Base-by-base conservation (phyloP, 108 stramenopile species). In the Nitzschia sp. region DNA sequence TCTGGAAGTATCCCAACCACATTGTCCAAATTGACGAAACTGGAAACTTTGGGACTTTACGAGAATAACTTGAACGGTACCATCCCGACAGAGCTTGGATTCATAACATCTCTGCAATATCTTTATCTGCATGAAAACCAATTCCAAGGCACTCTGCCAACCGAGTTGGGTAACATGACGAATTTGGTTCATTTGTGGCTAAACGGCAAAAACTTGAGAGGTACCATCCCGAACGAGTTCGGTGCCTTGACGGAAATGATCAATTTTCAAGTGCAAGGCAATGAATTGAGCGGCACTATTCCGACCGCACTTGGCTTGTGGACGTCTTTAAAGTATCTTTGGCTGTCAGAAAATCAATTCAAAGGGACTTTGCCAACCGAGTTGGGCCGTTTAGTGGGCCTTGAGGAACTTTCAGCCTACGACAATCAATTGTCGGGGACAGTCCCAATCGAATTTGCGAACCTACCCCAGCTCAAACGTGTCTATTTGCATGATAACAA, bases 361-460 rank as follows among this genome's bases (percentile, higher is more conserved):
- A 5, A 19, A 2, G 61, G 61, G 8, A 46, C 61, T 1, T 2
- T 63, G 1, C 38, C 38, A 6, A 63, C 61, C 2, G 55, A 74
- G 42, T 28, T 66, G 21, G 55, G 42, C 5, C 54, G 32, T 58
- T 35, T 65, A 15, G 34, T 56, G 24, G 59, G 54, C 9, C 31
- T 75, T 31, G 30, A 68, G 27, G 57, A 32, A 23, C 62, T 75
- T 29, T 46, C 26, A 42, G 25, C 66, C 19, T 23, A 42, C 28
- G 58, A 34, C 42, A 74, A 74, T 34, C 34, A 27, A 5, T 59
- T 74, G 2, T 36, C 64, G 4, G 72, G 72, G 4, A 46, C 72
- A 17, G 47, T 74, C n/a, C 71, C 77, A 0, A 53, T 45, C 8
- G 68, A 74, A 35, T 30, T 81, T 1, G 76, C 68, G n/a, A 46